Conservation (phyloP, 768 basidiomycete genomes). For the Lactarius akahatsu region DNA sequence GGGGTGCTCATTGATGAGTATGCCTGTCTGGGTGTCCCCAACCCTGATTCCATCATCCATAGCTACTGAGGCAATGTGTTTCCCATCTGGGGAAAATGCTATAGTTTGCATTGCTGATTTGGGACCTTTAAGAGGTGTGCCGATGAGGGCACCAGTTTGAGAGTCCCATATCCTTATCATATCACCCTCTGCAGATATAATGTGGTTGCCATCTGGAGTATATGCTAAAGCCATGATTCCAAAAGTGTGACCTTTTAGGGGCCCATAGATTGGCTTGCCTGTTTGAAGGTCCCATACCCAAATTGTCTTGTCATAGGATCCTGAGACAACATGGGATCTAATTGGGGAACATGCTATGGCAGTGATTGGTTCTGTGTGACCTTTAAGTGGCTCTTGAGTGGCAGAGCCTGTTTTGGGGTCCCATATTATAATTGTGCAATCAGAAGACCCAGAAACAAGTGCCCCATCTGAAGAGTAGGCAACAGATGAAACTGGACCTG, state of each 20-base stretch:
- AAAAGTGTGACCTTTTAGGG: not conserved
- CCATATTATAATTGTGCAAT: not conserved
- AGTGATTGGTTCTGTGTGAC: not conserved
- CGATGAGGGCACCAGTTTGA: not conserved
- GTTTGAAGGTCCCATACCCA: not conserved
- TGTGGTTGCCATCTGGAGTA: not conserved
- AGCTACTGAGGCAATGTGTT: not conserved
- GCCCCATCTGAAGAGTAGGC: not conserved
- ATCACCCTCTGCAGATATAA: not conserved
- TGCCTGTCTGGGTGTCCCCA: not conserved
- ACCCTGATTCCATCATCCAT: not conserved
- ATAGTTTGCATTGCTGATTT: accelerated
- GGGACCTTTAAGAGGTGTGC: not conserved
- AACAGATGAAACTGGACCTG: not conserved
- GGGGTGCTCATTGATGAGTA: not conserved
- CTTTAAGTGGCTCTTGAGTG: not conserved
- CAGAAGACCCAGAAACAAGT: not conserved
- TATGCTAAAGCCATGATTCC: not conserved
- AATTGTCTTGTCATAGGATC: not conserved
- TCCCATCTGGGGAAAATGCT: not conserved
- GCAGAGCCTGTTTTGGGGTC: not conserved
- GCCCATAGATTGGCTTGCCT: not conserved
- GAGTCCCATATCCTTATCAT: not conserved
- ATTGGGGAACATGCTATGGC: not conserved
- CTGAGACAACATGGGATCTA: not conserved